These are phyloP conservation scores for Aspergillus sp. DNA, from an alignment of 2,329 filamentous ascomycete species.

Conservation along the genomic window DNA sequence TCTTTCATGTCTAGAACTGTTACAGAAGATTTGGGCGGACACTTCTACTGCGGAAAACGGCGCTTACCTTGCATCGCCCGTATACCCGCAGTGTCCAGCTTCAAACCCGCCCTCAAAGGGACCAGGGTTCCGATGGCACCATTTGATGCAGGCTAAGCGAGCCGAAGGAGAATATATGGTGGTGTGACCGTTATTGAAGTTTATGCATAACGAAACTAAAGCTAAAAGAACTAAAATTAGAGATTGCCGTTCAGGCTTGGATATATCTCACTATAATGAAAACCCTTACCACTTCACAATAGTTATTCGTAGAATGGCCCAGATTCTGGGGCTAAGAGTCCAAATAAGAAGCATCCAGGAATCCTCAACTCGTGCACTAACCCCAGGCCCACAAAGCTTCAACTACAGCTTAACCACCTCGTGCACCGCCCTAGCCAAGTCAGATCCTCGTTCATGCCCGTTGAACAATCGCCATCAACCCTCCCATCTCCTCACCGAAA, in stretches of 20 bases:
- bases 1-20: constrained; percentile 75
- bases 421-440: too few relatives aligned
- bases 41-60: constrained; percentile 13
- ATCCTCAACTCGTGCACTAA: not conserved
- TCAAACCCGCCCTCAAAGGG: constrained; percentile 8
- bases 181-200: constrained; percentile 23
- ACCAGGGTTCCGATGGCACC: constrained; percentile 38
- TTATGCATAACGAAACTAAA: not conserved
- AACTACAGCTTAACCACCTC: not conserved
- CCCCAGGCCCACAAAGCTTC: not conserved
- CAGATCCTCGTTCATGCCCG: too few relatives aligned
- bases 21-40: constrained; percentile 78
- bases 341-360: too few relatives aligned
- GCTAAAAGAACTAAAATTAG: not conserved
- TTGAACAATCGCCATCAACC: too few relatives aligned
- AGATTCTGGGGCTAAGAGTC: too few relatives aligned
- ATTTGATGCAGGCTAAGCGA: constrained; percentile 37
- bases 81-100: constrained; percentile 1
- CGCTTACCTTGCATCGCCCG: not conserved
- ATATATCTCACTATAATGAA: not conserved
- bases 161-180: constrained; percentile 42
- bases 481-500: too few relatives aligned
- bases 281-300: too few relatives aligned
- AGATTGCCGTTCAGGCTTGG: not conserved
- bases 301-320: too few relatives aligned